A percentile compares a stretch with the other conserved stretches of the same genome.
phyloP scores from a whole-genome alignment of 164 flowering plant genomes.

The Kalanchoe fedtschenkoi region DNA sequence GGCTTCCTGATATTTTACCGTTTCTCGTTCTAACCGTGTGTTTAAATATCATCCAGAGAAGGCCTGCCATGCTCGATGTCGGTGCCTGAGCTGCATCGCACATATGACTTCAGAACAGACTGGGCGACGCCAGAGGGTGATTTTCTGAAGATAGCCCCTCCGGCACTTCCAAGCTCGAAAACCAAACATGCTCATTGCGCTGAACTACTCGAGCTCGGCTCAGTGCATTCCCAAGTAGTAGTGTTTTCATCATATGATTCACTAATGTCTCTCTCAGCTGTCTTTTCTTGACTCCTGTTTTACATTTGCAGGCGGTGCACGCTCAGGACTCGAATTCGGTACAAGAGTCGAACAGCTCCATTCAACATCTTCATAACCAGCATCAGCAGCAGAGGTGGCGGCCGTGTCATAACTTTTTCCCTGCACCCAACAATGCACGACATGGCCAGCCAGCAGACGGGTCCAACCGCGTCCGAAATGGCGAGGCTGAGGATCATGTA shows the following conservation, averaged over 20 bases:
- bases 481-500: not conserved
- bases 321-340: not conserved
- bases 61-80: conserved; percentile 16
- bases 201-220: not conserved
- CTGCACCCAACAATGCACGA: not conserved
- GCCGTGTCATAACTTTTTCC: not conserved
- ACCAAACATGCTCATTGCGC: not conserved
- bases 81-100: conserved; percentile 10
- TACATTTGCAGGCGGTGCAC: not conserved
- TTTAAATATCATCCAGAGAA: conserved; percentile 25
- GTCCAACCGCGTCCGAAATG: not conserved
- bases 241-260: not conserved
- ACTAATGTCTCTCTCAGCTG: too few species aligned
- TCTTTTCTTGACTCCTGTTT: too few species aligned
- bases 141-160: conserved; percentile 29
- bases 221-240: not conserved
- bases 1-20: conserved; percentile 9
- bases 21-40: not conserved
- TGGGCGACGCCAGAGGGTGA: conserved; percentile 17
- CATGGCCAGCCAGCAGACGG: not conserved
- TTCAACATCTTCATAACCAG: too few species aligned
- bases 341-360: not conserved
- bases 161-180: conserved; percentile 17
- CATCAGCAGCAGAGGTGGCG: not conserved
- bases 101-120: conserved; percentile 14